A percentile compares a stretch with the other conserved stretches of the same genome.
These are phyloP conservation scores for Aspergillus mulundensis DNA, from an alignment of 495 filamentous ascomycete genomes.

Conservation along the genomic window DNA sequence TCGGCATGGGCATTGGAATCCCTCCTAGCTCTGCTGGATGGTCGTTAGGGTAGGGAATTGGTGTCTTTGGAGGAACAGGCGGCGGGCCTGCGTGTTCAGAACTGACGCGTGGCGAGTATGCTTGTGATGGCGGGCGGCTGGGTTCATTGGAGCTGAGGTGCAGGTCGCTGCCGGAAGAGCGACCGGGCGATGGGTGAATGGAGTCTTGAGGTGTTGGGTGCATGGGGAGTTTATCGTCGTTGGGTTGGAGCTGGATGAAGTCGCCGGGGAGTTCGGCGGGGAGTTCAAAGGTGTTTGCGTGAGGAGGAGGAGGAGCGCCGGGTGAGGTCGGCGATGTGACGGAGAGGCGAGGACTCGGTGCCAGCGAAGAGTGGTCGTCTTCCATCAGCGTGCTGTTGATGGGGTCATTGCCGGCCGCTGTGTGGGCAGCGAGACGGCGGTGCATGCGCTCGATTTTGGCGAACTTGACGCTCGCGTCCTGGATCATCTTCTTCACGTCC, in stretches of 20 bases:
- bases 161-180: constrained; percentile 38
- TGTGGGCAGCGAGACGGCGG: constrained; percentile 37
- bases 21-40: constrained; percentile 25
- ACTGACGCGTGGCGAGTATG: constrained; percentile 40
- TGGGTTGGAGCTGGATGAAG: constrained; percentile 24
- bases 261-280: constrained; percentile 53
- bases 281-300: constrained; percentile 57
- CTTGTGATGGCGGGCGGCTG: constrained; percentile 32
- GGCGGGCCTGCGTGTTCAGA: constrained; percentile 56
- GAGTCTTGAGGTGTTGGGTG: constrained; percentile 35
- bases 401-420: constrained; percentile 28
- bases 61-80: constrained; percentile 81
- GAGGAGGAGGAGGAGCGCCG: constrained; percentile 36
- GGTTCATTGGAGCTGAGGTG: constrained; percentile 30
- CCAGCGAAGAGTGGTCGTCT: constrained; percentile 12
- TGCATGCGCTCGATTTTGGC: constrained; percentile 75
- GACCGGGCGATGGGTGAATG: constrained; percentile 21
- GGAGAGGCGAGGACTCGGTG: constrained; percentile 20
- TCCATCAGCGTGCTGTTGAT: constrained; percentile 7
- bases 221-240: constrained; percentile 27
- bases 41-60: constrained; percentile 46
- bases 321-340: constrained; percentile 12
- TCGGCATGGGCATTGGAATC: constrained; percentile 29
- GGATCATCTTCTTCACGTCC: constrained; percentile 70
- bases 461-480: constrained; percentile 73